Base-by-base conservation (phyloP, 1,284 basidiomycete species). In the Moniliophthora roreri region DNA sequence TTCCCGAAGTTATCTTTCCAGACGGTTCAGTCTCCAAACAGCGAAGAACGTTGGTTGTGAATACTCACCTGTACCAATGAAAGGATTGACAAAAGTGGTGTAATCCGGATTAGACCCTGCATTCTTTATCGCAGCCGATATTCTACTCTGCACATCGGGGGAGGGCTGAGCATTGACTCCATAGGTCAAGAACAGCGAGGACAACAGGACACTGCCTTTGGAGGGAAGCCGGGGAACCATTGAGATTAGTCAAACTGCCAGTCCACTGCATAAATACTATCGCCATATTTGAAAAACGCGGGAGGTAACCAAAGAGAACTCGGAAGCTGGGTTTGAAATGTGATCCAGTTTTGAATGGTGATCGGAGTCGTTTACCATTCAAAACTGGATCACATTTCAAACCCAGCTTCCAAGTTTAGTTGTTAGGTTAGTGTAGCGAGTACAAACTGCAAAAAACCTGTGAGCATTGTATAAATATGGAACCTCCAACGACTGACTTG, bases 71-170 rank as follows among this genome's bases (percentile, higher is more conserved):
- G 83, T 85, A 15, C 84, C 84, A 60, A 87, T 86, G 69, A 85
- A 87, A 4, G 83, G 82, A 60, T 87, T 87, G 18, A 87, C 85
- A 57, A 87, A 86, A 39, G 77, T 70, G 1, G 85, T 85, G 62
- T 84, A 86, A 67, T 87, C 82, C 18, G 68, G 66, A 64, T 72
- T 69, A 2, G 77, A 74, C 2, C 71, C 72, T 20, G 82, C 80
- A 50, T 71, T 71, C 51, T 76, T 70, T 58, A 86, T 86, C n/a
- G 84, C 85, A 24, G 74, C 72, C 13, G 77, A 70, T 45, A 87
- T 86, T 20, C 80, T 72, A 58, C 74, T 73, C 64, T 86, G 84
- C 8, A 84, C 74, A 44, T 78, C 66, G 6, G 84, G 84, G 16
- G 81, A 81, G 5, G 84, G 85, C 61, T 86, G 84, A 3, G 81